Evolutionary conservation across 257 asterid species (phyloP), one percentile per base, ranked within the genome.

Genomic region (Fraxinus excelsior): DNA sequence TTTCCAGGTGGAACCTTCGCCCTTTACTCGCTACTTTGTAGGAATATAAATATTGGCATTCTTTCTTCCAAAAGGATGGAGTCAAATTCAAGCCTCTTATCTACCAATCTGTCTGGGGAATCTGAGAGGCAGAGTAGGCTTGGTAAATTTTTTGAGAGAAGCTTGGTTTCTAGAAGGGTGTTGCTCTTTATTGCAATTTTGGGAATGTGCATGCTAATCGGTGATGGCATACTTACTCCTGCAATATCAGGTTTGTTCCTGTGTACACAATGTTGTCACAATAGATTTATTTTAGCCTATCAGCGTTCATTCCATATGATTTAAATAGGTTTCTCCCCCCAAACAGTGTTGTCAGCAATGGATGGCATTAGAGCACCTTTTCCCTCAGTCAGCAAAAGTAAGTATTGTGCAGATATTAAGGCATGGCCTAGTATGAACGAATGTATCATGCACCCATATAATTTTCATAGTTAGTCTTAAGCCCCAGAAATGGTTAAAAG

Each of bases 191-290:
- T 86, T 60, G 86, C 89, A 26, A 86, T 90, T 76, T 79, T 90
- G 67, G 96, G 92, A 66, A 89, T 74, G 81, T 87, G 91, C 81
- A 90, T 90, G 96, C 85, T 87, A 71, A 90, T 90, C 69, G 96
- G 96, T 42, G 96, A 90, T 64, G 93, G 96, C 38, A 87, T 88
- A 62, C 93, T 90, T 53, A 88, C 93, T 73, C 93, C 91, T 64
- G 92, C 92, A 53, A 90, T 90, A 70, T 90, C 93, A 69, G 96
- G 96, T 88, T n/a, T 34, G n/a, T 74, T 67, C 37, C 64, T 31
- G 16, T 75, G 21, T 37, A 26, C 34, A 23, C 26, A 62, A 62
- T 26, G n/a, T 12, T 3, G 18, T 4, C 26, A 56, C 25, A 19
- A 19, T 62, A 62, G n/a, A 62, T 62, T 62, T 26, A 23, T 26